phyloP scores from a whole-genome alignment of 768 basidiomycete genomes.

The Pulveroboletus sp. region DNA sequence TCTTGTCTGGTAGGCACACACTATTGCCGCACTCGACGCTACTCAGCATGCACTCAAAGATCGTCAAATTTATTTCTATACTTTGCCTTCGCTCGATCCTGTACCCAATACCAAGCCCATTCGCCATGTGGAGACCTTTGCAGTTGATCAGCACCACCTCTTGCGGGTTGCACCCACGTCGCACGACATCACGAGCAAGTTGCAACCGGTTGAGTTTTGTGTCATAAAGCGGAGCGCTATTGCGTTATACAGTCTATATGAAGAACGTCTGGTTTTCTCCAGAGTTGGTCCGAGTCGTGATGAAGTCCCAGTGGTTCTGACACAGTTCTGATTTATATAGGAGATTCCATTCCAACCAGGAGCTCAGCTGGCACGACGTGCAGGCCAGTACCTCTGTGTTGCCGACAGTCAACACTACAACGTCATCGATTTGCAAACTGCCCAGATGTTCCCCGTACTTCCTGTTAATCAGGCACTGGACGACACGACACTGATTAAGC shows the following conservation, averaged over 20 bases:
- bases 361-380: constrained; percentile 55
- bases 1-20: constrained; percentile 62
- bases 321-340: constrained; percentile 32
- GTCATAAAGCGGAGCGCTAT: constrained; percentile 66
- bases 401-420: constrained; percentile 72
- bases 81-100: constrained; percentile 74
- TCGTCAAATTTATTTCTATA: constrained; percentile 70
- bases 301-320: neutral
- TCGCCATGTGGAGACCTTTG: constrained; percentile 72
- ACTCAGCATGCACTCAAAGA: constrained; percentile 32
- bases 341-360: constrained; percentile 67
- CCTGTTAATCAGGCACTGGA: constrained; percentile 70
- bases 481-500: constrained; percentile 43
- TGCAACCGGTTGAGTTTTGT: constrained; percentile 63
- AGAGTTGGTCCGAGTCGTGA: constrained; percentile 41
- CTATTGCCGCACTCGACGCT: neutral
- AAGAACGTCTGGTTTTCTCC: constrained; percentile 56
- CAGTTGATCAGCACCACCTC: constrained; percentile 76
- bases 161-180: constrained; percentile 42
- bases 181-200: constrained; percentile 34
- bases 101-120: constrained; percentile 68
- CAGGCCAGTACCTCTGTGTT: constrained; percentile 61
- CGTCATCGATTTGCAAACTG: constrained; percentile 71
- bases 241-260: constrained; percentile 54
- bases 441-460: constrained; percentile 65